Evolutionary conservation across 805 yeast genomes (phyloP), one percentile per base, ranked within the genome.

Genomic region (Metschnikowia lachancei): DNA sequence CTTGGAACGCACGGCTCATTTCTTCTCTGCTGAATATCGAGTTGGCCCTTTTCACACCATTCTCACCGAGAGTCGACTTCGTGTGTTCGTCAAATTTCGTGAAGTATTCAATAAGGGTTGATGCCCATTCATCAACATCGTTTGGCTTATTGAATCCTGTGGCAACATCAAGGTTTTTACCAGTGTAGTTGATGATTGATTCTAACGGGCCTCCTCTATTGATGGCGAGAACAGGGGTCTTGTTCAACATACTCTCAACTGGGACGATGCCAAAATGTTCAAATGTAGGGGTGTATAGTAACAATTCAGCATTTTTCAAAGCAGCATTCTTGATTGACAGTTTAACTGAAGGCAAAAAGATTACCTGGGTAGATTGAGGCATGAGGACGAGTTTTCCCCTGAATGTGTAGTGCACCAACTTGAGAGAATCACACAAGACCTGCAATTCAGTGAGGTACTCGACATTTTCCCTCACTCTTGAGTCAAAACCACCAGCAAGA

Each of bases 221-320:
- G 4, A 85, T 83, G 0, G 97, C 97, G 42, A 94, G 67, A 0
- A 91, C 97, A 0, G 96, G 89, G 0, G 84, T 83, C 24, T 87
- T 85, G 47, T 79, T 74, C 39, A 84, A 75, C 97, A 94, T 91
- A 11, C 96, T 91, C 63, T 94, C 99, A 13, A 94, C 74, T 1
- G 99, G 99, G 9, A 94, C 99, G 53, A 94, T 94, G 12, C 99
- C 99, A 62, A 94, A 94, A 67, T 94, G 99, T 64, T 94, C 99
- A 57, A 77, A 78, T 0, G 86, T 75, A 2, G 99, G 99, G 0
- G 99, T 94, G 61, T 94, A 94, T 37, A 91, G 66, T 18, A 94
- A 72, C 46, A 86, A 55, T 39, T 76, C 75, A 2, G 91, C 74
- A 9, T 70, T 64, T 32, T 75, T 62, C 29, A 94, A 67, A 22